A percentile compares a stretch with the other conserved stretches of the same genome.
Conservation (phyloP, 805 yeast genomes). For the Wickerhamomyces hampshirensis region DNA sequence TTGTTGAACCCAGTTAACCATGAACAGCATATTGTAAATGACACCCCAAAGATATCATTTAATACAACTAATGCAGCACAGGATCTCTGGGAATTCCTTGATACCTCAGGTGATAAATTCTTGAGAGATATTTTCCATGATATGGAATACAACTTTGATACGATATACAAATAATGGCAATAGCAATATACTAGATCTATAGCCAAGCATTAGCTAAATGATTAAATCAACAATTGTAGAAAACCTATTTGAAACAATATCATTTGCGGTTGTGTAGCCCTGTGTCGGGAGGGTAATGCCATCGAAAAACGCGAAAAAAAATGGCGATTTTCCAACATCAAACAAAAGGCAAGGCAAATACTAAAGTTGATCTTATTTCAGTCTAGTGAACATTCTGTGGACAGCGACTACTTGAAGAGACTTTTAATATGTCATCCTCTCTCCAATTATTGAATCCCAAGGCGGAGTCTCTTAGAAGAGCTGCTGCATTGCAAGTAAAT, state of each 20-base stretch:
- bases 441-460: constrained; percentile 92
- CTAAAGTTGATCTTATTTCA: background rate
- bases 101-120: constrained; percentile 27
- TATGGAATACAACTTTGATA: constrained; percentile 23
- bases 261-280: too few relatives aligned
- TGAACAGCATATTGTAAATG: too few relatives aligned
- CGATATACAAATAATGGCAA: too few relatives aligned
- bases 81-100: constrained; percentile 28
- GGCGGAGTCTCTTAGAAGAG: constrained; percentile 94
- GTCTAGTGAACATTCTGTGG: too few relatives aligned
- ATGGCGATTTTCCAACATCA: background rate
- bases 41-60: background rate
- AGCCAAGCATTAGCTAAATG: too few relatives aligned
- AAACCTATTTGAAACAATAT: too few relatives aligned
- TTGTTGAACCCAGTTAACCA: too few relatives aligned
- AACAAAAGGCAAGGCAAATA: background rate
- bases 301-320: background rate
- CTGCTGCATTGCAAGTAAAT: constrained; percentile 93
- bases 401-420: background rate
- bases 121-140: constrained; percentile 27
- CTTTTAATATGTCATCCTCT: constrained; percentile 49
- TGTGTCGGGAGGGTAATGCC: too few relatives aligned
- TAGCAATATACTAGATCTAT: too few relatives aligned
- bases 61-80: background rate
- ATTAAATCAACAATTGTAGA: too few relatives aligned